Evolutionary conservation across 768 basidiomycete species (phyloP).

Genomic region (Phlebiopsis gigantea): DNA sequence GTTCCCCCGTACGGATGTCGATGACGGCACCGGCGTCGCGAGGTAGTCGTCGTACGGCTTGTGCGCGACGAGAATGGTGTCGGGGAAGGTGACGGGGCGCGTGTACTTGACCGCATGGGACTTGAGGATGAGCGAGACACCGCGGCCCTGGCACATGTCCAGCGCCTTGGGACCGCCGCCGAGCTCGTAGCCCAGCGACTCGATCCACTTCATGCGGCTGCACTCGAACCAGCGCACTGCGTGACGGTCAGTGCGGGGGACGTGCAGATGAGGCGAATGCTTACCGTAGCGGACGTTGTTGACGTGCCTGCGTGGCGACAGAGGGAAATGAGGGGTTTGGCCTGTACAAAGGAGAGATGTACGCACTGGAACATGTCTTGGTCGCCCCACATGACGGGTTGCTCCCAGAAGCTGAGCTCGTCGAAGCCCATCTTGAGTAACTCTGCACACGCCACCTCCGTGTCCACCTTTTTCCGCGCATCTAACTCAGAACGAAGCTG

Average conservation of each 20-base stretch:
- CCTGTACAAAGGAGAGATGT: background rate
- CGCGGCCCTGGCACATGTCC: constrained; percentile 38
- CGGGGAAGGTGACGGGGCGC: constrained; percentile 70
- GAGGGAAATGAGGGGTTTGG: background rate
- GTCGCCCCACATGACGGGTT: constrained; percentile 74
- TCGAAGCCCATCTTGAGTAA: constrained; percentile 51
- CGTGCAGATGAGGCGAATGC: constrained; percentile 19
- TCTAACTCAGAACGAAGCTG: background rate
- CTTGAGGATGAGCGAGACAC: constrained; percentile 72
- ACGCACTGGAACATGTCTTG: constrained; percentile 74
- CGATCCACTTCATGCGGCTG: constrained; percentile 66
- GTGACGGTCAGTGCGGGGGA: background rate
- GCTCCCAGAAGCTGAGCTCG: constrained; percentile 69
- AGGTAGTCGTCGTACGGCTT: constrained; percentile 34
- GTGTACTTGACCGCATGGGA: constrained; percentile 62
- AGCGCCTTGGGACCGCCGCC: constrained; percentile 52
- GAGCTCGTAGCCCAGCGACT: constrained; percentile 47
- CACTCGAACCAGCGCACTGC: constrained; percentile 70
- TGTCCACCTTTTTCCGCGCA: background rate
- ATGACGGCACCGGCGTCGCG: constrained; percentile 1
- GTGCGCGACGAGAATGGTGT: constrained; percentile 68
- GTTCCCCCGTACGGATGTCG: no score
- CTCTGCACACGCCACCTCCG: constrained; percentile 36
- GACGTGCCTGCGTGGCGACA: constrained; percentile 56
- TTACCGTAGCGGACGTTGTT: constrained; percentile 75